phyloP scores from a whole-genome alignment of 176 grass and related monocot species.

The Cocos nucifera region DNA sequence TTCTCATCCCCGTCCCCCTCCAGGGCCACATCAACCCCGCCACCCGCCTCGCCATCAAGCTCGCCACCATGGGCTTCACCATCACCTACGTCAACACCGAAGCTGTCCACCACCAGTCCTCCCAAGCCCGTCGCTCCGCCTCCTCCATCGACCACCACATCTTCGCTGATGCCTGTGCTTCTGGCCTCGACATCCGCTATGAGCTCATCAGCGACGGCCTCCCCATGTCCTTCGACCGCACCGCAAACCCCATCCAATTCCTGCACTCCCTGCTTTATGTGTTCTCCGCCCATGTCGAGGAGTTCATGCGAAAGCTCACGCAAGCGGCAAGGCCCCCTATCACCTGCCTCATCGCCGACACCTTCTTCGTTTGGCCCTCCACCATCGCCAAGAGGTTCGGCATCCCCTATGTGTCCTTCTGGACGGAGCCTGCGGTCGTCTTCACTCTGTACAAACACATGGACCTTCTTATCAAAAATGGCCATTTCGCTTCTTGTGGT shows the following conservation, averaged over 20 bases:
- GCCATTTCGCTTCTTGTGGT: conserved; percentile 49
- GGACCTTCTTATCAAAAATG: conserved; percentile 37
- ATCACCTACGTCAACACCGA: conserved; percentile 70
- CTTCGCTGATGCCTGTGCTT: conserved; percentile 14
- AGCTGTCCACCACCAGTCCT: conserved; percentile 40
- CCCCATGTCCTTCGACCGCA: conserved; percentile 37
- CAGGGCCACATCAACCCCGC: conserved; percentile 68
- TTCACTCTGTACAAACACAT: conserved; percentile 54
- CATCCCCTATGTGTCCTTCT: conserved; percentile 53
- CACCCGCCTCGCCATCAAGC: conserved; percentile 36
- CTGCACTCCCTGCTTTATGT: conserved; percentile 42
- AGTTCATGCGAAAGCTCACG: conserved; percentile 43
- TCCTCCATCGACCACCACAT: conserved; percentile 8
- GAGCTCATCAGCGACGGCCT: conserved; percentile 51
- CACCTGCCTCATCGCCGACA: conserved; percentile 48
- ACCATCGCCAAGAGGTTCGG: conserved; percentile 33
- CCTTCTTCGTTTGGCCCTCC: conserved; percentile 60
- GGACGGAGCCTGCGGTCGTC: conserved; percentile 57
- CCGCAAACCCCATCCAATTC: conserved; percentile 41
- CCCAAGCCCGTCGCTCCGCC: neutral
- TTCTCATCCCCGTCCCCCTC: conserved; percentile 47
- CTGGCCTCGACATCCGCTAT: conserved; percentile 40
- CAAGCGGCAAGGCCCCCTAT: conserved; percentile 19
- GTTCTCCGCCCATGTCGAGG: conserved; percentile 52
- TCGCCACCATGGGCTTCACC: conserved; percentile 33